Evolutionary conservation across 768 basidiomycete species (phyloP).

Genomic region (Tulasnella sp.): DNA sequence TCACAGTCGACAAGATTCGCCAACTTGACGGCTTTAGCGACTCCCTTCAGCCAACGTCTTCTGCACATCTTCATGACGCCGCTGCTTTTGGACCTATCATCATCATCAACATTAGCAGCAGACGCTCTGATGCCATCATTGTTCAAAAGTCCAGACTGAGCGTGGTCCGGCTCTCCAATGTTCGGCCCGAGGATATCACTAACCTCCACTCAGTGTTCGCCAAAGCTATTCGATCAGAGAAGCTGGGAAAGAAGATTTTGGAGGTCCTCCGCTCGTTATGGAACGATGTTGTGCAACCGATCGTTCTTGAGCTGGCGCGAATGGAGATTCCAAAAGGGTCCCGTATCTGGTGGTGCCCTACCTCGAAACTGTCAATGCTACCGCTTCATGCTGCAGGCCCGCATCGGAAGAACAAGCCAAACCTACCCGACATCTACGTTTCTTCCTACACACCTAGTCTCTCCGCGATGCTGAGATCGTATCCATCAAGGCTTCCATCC

Average conservation of each 20-base stretch:
- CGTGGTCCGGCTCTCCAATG: too few species aligned
- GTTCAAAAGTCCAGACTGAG: background rate
- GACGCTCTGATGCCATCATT: background rate
- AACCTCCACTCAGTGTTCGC: too few species aligned
- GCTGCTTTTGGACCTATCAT: background rate
- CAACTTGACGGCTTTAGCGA: background rate
- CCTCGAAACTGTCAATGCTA: background rate
- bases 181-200: too few species aligned
- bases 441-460: slow-evolving; percentile 1
- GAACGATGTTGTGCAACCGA: background rate
- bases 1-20: background rate
- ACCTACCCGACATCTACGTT: background rate
- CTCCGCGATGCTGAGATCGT: background rate
- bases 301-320: background rate
- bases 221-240: too few species aligned
- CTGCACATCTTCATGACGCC: background rate
- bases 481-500: background rate
- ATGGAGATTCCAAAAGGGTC: background rate
- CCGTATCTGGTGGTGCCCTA: slow-evolving; percentile 1
- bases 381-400: background rate
- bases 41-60: background rate
- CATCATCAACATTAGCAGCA: background rate
- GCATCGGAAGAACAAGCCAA: background rate
- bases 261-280: background rate
- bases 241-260: background rate